Evolutionary conservation across 371 early-diverging fungal genomes (phyloP).

Genomic region (Apophysomyces sp.): DNA sequence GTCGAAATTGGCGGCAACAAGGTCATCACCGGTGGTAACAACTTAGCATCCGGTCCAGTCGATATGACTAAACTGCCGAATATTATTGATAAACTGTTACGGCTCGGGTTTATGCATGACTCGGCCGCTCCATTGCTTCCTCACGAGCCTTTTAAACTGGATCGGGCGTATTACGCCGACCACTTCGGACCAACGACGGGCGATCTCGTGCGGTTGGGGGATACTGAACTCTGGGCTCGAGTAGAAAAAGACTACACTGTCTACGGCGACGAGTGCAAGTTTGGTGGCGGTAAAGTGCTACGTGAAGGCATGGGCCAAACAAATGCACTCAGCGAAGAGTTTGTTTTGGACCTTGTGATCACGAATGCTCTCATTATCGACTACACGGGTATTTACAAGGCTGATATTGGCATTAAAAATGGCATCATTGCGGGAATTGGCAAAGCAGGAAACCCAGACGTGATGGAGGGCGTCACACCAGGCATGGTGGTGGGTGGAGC

Average conservation of each 20-base stretch:
- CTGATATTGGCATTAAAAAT: slow-evolving; percentile 90
- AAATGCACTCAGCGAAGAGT: slow-evolving; percentile 56
- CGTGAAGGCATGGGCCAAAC: slow-evolving; percentile 93
- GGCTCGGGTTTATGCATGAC: slow-evolving; percentile 64
- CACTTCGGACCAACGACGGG: slow-evolving; percentile 93
- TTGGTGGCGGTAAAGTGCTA: slow-evolving; percentile 84
- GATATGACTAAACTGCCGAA: slow-evolving; percentile 43
- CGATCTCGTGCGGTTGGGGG: slow-evolving; percentile 83
- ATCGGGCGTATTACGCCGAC: slow-evolving; percentile 78
- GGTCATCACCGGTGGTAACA: slow-evolving; percentile 83
- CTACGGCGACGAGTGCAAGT: slow-evolving; percentile 93
- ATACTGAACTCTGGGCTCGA: slow-evolving; percentile 81
- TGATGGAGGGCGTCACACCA: slow-evolving; percentile 89
- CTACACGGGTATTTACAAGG: slow-evolving; percentile 94
- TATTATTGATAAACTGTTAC: slow-evolving; percentile 43
- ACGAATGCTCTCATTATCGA: slow-evolving; percentile 92
- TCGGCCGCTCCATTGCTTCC: slow-evolving; percentile 40
- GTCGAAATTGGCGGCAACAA: slow-evolving; percentile 84
- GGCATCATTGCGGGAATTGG: slow-evolving; percentile 88
- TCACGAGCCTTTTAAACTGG: slow-evolving; percentile 57
- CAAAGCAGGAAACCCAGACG: slow-evolving; percentile 95
- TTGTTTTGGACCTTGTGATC: slow-evolving; percentile 87
- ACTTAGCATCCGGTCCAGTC: slow-evolving; percentile 73
- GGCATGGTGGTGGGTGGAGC: slow-evolving; percentile 86
- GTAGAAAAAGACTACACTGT: slow-evolving; percentile 86